Evolutionary conservation across 129 eudicot genomes (phyloP).

Genomic region (Silybum marianum): DNA sequence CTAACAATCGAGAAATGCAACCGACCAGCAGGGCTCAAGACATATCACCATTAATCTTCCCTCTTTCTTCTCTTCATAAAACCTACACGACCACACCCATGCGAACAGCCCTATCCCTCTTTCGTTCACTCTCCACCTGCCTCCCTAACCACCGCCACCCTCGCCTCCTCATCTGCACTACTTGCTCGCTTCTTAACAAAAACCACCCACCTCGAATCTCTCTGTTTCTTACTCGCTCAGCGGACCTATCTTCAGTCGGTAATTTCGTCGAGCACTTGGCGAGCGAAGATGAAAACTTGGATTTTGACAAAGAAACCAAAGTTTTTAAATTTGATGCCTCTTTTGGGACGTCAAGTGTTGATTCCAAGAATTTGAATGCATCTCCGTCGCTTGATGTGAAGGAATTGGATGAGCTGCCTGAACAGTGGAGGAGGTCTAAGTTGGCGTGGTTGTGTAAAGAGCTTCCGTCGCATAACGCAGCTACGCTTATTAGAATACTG

Average conservation of each 20-base stretch:
- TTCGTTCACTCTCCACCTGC: constrained; percentile 41
- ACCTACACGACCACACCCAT: constrained; percentile 35
- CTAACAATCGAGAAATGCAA: background rate
- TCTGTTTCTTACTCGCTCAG: constrained; percentile 12
- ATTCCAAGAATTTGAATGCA: constrained; percentile 22
- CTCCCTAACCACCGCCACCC: constrained; percentile 28
- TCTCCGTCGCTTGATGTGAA: constrained; percentile 58
- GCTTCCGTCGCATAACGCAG: constrained; percentile 71
- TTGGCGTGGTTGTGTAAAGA: constrained; percentile 96
- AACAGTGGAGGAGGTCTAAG: constrained; percentile 88
- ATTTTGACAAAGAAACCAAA: constrained; percentile 36
- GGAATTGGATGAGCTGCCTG: constrained; percentile 86
- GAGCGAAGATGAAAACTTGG: constrained; percentile 29
- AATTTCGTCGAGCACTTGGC: constrained; percentile 51
- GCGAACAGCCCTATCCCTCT: constrained; percentile 43
- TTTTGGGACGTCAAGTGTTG: constrained; percentile 38
- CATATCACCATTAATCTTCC: constrained; percentile 5
- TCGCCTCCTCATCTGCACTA: constrained; percentile 26
- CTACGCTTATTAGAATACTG: constrained; percentile 54
- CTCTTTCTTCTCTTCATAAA: constrained; percentile 10
- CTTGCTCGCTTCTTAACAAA: constrained; percentile 12
- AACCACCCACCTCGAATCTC: constrained; percentile 8
- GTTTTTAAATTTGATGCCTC: constrained; percentile 43
- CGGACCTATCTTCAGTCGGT: constrained; percentile 33
- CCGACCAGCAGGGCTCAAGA: background rate